Evolutionary conservation across 257 asterid genomes (phyloP).

Genomic region (Petunia axillaris): DNA sequence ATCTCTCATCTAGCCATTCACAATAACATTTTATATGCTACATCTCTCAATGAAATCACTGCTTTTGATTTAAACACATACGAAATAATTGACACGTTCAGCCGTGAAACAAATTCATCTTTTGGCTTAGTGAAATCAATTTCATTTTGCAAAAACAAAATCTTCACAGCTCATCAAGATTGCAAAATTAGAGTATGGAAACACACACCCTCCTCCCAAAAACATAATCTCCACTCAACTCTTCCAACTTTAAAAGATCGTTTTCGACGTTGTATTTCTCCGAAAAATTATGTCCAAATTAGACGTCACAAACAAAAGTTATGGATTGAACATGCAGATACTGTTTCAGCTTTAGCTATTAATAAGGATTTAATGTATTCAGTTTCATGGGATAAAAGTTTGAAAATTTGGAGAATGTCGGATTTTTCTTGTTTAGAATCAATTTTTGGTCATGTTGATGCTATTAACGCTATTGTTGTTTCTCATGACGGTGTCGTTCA

Average conservation of each 20-base stretch:
- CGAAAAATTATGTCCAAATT: conserved; percentile 75
- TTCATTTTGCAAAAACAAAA: conserved; percentile 40
- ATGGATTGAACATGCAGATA: conserved; percentile 97
- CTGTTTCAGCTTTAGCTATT: conserved; percentile 75
- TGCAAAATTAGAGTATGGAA: conserved; percentile 76
- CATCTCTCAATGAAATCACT: conserved; percentile 44
- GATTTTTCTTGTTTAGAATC: conserved; percentile 87
- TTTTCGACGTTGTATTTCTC: conserved; percentile 75
- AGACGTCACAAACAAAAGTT: conserved; percentile 72
- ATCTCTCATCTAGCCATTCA: conserved; percentile 59
- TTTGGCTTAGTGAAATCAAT: conserved; percentile 62
- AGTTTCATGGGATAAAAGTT: conserved; percentile 91
- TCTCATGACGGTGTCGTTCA: conserved; percentile 48
- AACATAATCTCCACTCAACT: conserved; percentile 60
- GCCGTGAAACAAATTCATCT: conserved; percentile 34
- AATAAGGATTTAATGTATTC: conserved; percentile 64
- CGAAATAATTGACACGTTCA: conserved; percentile 39
- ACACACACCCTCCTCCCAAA: conserved; percentile 65
- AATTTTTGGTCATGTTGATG: conserved; percentile 82
- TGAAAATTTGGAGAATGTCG: conserved; percentile 77
- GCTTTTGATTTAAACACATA: conserved; percentile 44
- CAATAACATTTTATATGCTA: conserved; percentile 47
- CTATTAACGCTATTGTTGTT: conserved; percentile 61
- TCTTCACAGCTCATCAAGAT: conserved; percentile 88
- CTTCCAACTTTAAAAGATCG: conserved; percentile 83